Conservation (phyloP, 805 yeast species). For the Cyberlindnera sargentensis region DNA sequence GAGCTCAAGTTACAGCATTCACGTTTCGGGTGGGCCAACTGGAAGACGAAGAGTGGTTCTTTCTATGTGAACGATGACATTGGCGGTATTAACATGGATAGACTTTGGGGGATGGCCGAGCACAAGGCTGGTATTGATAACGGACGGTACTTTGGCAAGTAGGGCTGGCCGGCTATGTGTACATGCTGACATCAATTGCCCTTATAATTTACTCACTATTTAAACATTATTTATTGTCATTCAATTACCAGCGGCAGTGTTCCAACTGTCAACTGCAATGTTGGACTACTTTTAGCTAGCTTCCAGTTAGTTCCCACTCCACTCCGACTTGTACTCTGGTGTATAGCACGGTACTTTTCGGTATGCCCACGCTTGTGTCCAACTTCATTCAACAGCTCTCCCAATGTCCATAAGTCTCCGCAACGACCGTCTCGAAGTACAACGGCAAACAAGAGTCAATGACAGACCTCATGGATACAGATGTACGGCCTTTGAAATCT, state of each 20-base stretch:
- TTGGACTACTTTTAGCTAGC: too few species aligned
- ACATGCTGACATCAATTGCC: too few species aligned
- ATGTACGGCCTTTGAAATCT: conserved; percentile 7
- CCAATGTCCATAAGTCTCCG: background rate
- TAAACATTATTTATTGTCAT: too few species aligned
- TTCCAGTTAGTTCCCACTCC: too few species aligned
- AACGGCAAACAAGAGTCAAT: background rate
- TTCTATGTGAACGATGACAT: conserved; percentile 64
- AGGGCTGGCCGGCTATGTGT: background rate
- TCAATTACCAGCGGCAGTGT: too few species aligned
- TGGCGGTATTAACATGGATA: conserved; percentile 79
- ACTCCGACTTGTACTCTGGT: too few species aligned
- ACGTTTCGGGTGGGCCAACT: conserved; percentile 43
- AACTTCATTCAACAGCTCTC: too few species aligned
- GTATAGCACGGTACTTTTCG: too few species aligned
- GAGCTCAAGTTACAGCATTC: conserved; percentile 35
- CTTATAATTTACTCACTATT: too few species aligned
- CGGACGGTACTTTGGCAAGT: conserved; percentile 5
- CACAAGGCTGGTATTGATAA: conserved; percentile 26
- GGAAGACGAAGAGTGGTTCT: conserved; percentile 31
- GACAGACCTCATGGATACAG: conserved; percentile 15
- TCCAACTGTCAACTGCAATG: too few species aligned
- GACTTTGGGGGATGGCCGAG: conserved; percentile 81
- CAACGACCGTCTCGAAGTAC: background rate
- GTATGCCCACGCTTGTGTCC: too few species aligned